phyloP scores from a whole-genome alignment of 805 yeast genomes.

The Wickerhamomyces rabaulensis region DNA sequence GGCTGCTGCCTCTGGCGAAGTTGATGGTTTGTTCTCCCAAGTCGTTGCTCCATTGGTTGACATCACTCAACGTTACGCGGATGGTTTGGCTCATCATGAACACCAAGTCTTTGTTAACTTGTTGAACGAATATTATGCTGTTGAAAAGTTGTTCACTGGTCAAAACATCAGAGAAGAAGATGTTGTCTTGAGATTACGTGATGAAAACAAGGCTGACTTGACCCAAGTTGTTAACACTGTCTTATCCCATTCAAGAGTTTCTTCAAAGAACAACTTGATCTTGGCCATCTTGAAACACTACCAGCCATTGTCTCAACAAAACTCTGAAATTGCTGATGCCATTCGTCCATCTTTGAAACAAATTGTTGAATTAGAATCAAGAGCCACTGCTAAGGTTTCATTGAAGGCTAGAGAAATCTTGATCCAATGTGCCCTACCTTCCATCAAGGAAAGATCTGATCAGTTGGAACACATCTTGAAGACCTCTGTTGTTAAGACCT shows the following conservation, averaged over 20 bases:
- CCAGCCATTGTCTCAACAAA: constrained; percentile 70
- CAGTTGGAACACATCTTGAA: constrained; percentile 94
- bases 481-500: constrained; percentile 83
- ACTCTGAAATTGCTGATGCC: constrained; percentile 60
- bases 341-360: constrained; percentile 70
- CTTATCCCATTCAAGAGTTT: constrained; percentile 87
- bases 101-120: constrained; percentile 66
- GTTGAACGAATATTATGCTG: constrained; percentile 65
- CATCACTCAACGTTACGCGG: constrained; percentile 62
- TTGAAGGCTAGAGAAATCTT: constrained; percentile 93
- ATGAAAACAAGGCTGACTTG: constrained; percentile 74
- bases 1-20: constrained; percentile 43
- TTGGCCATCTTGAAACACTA: constrained; percentile 80
- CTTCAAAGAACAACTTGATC: constrained; percentile 86
- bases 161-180: constrained; percentile 79
- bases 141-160: constrained; percentile 77
- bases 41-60: constrained; percentile 69
- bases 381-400: constrained; percentile 90
- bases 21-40: constrained; percentile 47
- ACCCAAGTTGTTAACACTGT: constrained; percentile 65
- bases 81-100: constrained; percentile 84
- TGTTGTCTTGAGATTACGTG: constrained; percentile 81
- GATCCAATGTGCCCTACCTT: constrained; percentile 95
- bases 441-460: constrained; percentile 92
- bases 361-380: constrained; percentile 83